Evolutionary conservation across 2,329 filamentous ascomycete species (phyloP).

Genomic region (Penicillium sp.): DNA sequence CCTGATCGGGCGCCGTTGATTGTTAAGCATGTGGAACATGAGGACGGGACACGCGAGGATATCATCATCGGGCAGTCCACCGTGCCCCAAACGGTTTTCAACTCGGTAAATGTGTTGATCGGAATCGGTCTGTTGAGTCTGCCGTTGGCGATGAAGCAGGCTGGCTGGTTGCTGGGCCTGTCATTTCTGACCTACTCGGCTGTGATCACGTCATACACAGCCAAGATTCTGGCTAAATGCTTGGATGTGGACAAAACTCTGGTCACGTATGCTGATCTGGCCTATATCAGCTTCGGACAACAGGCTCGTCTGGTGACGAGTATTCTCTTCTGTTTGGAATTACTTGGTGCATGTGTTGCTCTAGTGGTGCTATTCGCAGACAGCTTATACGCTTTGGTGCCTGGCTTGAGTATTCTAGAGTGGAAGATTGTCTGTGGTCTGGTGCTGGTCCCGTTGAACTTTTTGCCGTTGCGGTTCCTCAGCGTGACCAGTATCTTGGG

Average conservation of each 20-base stretch:
- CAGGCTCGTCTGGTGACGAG: slow-evolving; percentile 81
- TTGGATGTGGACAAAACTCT: slow-evolving; percentile 82
- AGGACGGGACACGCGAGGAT: slow-evolving; percentile 79
- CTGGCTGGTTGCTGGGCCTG: slow-evolving; percentile 85
- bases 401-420: slow-evolving; percentile 65
- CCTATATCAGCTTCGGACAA: slow-evolving; percentile 85
- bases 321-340: slow-evolving; percentile 82
- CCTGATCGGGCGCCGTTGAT: slow-evolving; percentile 73
- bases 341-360: slow-evolving; percentile 86
- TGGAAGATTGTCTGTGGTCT: slow-evolving; percentile 88
- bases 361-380: slow-evolving; percentile 92
- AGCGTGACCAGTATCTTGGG: slow-evolving; percentile 91
- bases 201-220: slow-evolving; percentile 80
- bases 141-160: slow-evolving; percentile 83
- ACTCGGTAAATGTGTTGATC: slow-evolving; percentile 91
- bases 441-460: slow-evolving; percentile 78
- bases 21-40: slow-evolving; percentile 85
- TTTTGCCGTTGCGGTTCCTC: slow-evolving; percentile 78
- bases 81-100: slow-evolving; percentile 92
- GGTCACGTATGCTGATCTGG: slow-evolving; percentile 92
- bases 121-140: slow-evolving; percentile 87
- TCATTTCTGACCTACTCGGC: slow-evolving; percentile 74
- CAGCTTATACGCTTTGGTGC: slow-evolving; percentile 77
- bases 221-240: slow-evolving; percentile 81
- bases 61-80: slow-evolving; percentile 93